phyloP scores from a whole-genome alignment of 2,329 filamentous ascomycete genomes.

The Chrysoporthe austroafricana region DNA sequence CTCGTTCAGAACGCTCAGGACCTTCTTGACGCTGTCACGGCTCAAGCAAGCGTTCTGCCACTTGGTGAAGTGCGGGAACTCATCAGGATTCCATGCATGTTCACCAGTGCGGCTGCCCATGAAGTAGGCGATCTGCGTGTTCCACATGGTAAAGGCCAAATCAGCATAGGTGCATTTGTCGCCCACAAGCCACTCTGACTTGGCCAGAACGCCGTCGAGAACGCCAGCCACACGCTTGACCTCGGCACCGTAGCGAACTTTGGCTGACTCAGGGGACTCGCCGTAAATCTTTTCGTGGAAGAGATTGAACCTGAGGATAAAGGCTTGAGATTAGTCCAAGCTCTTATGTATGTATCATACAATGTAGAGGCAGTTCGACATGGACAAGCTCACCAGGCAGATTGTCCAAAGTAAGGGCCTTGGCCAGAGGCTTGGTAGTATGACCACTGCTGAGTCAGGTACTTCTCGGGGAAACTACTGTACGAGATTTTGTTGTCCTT shows the following conservation, averaged over 20 bases:
- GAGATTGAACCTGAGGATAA: constrained; percentile 11
- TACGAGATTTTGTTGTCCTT: constrained; percentile 45
- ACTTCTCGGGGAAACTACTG: constrained; percentile 43
- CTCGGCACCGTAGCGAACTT: constrained; percentile 17
- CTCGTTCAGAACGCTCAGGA: constrained; percentile 14
- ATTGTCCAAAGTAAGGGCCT: constrained; percentile 49
- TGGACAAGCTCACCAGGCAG: constrained; percentile 41
- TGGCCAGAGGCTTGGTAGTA: constrained; percentile 47
- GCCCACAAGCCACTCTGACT: constrained; percentile 4
- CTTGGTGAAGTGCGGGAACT: constrained; percentile 16
- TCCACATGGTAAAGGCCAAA: constrained; percentile 22
- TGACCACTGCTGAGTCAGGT: constrained; percentile 42
- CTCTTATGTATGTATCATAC: too few species aligned
- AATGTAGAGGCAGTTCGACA: too few species aligned
- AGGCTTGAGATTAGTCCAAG: constrained; percentile 7
- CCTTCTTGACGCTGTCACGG: constrained; percentile 18
- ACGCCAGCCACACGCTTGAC: constrained; percentile 6
- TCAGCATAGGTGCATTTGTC: constrained; percentile 20
- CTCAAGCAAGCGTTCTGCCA: constrained; percentile 17
- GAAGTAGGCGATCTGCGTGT: constrained; percentile 15
- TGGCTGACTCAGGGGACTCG: constrained; percentile 29
- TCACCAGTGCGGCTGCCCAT: constrained; percentile 21
- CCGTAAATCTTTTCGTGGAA: constrained; percentile 16
- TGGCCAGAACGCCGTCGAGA: not conserved
- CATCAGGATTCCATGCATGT: constrained; percentile 15